Percentiles rank a stretch among this genome's conserved stretches.
Conservation (phyloP, 23 red algal species). For the Gracilariopsis chorda region DNA sequence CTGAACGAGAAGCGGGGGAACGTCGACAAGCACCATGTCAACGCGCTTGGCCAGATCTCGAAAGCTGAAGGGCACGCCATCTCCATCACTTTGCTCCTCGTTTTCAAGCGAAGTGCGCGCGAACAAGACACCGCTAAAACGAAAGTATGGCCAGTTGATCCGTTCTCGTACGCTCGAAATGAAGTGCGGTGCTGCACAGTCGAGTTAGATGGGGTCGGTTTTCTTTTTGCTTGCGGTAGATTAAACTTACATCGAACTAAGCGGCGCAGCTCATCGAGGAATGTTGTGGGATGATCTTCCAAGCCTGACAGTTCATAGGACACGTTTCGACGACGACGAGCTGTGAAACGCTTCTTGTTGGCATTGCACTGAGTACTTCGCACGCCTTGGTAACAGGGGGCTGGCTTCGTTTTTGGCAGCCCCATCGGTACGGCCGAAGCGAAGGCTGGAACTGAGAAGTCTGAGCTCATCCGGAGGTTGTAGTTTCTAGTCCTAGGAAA, state of each 20-base stretch:
- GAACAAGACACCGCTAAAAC: slow-evolving; percentile 36
- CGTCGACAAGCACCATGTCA: slow-evolving; percentile 38
- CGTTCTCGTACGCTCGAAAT: neutral
- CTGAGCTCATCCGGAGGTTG: too few species aligned
- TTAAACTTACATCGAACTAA: slow-evolving; percentile 21
- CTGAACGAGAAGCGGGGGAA: slow-evolving; percentile 18
- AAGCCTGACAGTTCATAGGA: neutral
- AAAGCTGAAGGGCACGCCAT: slow-evolving; percentile 19
- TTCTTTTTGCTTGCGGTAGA: neutral
- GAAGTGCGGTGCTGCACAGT: neutral
- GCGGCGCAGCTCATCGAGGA: neutral
- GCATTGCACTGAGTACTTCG: neutral
- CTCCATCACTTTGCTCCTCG: neutral
- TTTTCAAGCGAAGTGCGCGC: neutral
- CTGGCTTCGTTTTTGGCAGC: too few species aligned
- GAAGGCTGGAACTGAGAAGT: too few species aligned
- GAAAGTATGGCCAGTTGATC: slow-evolving; percentile 44
- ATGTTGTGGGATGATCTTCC: neutral
- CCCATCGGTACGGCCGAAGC: too few species aligned
- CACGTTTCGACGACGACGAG: neutral
- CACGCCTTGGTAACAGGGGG: too few species aligned
- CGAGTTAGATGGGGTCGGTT: neutral
- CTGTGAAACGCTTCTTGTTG: neutral
- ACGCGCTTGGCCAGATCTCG: neutral
- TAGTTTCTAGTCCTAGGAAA: too few species aligned